Percentiles rank a stretch among this genome's conserved stretches.
Evolutionary conservation across 176 grass and related monocot species (phyloP).

Genomic region (Musa troglodytarum): DNA sequence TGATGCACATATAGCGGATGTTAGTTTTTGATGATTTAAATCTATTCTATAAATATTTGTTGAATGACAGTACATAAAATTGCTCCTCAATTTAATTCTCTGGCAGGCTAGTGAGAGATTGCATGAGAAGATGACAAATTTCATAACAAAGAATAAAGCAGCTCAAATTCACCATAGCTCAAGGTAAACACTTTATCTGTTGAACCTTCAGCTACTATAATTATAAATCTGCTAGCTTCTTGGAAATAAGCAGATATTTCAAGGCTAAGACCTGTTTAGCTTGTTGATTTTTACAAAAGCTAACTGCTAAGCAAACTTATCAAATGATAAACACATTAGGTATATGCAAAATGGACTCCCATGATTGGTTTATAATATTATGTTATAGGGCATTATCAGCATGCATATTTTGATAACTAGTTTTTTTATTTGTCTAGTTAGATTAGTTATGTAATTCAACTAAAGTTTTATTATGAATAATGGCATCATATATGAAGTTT

Average conservation of each 20-base stretch:
- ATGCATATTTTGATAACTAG: neutral
- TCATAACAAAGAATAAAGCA: conserved; percentile 83
- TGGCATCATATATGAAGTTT: too few relatives aligned
- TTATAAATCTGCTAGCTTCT: neutral
- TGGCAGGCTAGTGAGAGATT: conserved; percentile 62
- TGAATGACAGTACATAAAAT: neutral
- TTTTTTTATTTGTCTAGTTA: too few relatives aligned
- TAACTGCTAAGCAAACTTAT: neutral
- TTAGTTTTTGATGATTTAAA: conserved; percentile 28
- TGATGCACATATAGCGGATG: conserved; percentile 74
- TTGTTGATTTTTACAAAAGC: neutral
- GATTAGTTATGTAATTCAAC: too few relatives aligned
- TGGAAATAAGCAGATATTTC: neutral
- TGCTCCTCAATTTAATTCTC: conserved; percentile 15
- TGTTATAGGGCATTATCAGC: neutral
- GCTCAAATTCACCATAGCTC: conserved; percentile 55
- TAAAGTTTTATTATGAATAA: too few relatives aligned
- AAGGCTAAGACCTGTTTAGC: neutral
- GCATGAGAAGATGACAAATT: conserved; percentile 81
- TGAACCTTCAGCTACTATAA: neutral
- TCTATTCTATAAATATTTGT: neutral
- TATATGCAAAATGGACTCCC: neutral
- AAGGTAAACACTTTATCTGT: conserved; percentile 30
- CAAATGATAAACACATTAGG: neutral
- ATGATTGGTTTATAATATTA: neutral